These are phyloP conservation scores for Arthrocladium fulminans DNA, from an alignment of 2,329 filamentous ascomycete species.

Conservation along the genomic window DNA sequence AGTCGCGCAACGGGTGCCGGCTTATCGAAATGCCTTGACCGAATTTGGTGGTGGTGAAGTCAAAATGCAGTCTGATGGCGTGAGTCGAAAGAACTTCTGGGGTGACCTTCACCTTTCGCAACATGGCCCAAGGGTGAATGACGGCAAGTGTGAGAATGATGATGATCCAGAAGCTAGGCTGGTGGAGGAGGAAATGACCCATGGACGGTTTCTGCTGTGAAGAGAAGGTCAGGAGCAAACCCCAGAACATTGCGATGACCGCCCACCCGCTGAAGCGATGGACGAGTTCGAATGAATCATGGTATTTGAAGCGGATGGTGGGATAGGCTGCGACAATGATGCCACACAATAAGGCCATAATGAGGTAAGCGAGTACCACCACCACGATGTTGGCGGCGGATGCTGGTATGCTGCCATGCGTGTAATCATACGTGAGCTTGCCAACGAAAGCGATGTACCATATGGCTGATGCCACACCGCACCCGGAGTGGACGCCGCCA, in stretches of 20 bases:
- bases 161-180: slow-evolving; percentile 21
- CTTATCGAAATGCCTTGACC: slow-evolving; percentile 19
- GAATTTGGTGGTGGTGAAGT: slow-evolving; percentile 16
- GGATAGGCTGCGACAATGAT: slow-evolving; percentile 28
- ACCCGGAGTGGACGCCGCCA: slow-evolving; percentile 33
- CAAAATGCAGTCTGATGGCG: slow-evolving; percentile 22
- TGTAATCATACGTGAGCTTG: slow-evolving; percentile 5
- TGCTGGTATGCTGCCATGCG: slow-evolving; percentile 1
- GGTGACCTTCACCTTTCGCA: slow-evolving; percentile 19
- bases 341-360: slow-evolving; percentile 23
- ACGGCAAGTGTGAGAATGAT: slow-evolving; percentile 20
- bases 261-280: slow-evolving; percentile 33
- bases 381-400: slow-evolving; percentile 27
- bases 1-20: slow-evolving; percentile 19
- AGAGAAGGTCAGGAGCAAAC: slow-evolving; percentile 6
- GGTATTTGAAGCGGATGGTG: slow-evolving; percentile 23
- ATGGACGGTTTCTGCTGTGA: slow-evolving; percentile 9
- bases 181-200: slow-evolving; percentile 7
- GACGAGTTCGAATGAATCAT: slow-evolving; percentile 31
- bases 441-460: slow-evolving; percentile 33
- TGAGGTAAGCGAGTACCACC: slow-evolving; percentile 25
- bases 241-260: slow-evolving; percentile 18
- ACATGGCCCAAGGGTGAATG: slow-evolving; percentile 20
- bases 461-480: slow-evolving; percentile 29
- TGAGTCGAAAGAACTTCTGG: slow-evolving; percentile 22